Evolutionary conservation across 2,329 filamentous ascomycete species (phyloP).

Genomic region (Microdochium nivale): DNA sequence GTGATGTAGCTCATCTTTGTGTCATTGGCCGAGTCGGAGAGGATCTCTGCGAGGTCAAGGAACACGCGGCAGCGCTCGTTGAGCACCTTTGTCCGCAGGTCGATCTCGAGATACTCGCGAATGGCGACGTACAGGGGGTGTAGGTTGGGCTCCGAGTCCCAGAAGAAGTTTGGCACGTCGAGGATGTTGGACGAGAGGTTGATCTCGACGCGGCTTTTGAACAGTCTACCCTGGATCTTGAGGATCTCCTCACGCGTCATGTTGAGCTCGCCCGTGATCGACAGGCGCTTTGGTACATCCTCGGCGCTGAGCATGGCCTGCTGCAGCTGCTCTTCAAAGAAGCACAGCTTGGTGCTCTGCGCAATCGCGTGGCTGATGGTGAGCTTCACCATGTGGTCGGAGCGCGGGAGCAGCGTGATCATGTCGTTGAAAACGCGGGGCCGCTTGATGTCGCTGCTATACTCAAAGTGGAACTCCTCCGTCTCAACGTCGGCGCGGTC

Average conservation of each 20-base stretch:
- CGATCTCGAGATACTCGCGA: slow-evolving; percentile 95
- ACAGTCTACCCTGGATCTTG: slow-evolving; percentile 80
- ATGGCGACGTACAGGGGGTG: slow-evolving; percentile 92
- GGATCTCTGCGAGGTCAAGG: slow-evolving; percentile 88
- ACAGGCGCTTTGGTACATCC: slow-evolving; percentile 81
- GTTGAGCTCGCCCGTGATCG: slow-evolving; percentile 80
- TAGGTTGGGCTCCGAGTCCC: slow-evolving; percentile 92
- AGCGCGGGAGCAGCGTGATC: slow-evolving; percentile 86
- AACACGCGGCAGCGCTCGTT: slow-evolving; percentile 97
- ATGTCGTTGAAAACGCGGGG: slow-evolving; percentile 98
- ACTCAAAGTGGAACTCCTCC: slow-evolving; percentile 98
- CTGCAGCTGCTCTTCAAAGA: slow-evolving; percentile 94
- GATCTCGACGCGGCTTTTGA: slow-evolving; percentile 91
- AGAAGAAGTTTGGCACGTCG: slow-evolving; percentile 95
- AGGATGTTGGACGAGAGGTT: slow-evolving; percentile 96
- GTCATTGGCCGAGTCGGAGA: slow-evolving; percentile 86
- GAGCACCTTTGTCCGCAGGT: slow-evolving; percentile 88
- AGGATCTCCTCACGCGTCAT: slow-evolving; percentile 91
- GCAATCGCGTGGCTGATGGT: slow-evolving; percentile 96
- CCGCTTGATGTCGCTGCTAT: slow-evolving; percentile 75
- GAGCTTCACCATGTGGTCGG: slow-evolving; percentile 97
- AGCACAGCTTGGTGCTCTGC: slow-evolving; percentile 91
- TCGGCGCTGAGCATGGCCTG: slow-evolving; percentile 90
- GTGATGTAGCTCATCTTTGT: slow-evolving; percentile 94
- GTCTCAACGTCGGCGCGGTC: slow-evolving; percentile 92